These are phyloP conservation scores for Linderniella brevidens DNA, from an alignment of 257 asterid genomes.

Conservation along the genomic window DNA sequence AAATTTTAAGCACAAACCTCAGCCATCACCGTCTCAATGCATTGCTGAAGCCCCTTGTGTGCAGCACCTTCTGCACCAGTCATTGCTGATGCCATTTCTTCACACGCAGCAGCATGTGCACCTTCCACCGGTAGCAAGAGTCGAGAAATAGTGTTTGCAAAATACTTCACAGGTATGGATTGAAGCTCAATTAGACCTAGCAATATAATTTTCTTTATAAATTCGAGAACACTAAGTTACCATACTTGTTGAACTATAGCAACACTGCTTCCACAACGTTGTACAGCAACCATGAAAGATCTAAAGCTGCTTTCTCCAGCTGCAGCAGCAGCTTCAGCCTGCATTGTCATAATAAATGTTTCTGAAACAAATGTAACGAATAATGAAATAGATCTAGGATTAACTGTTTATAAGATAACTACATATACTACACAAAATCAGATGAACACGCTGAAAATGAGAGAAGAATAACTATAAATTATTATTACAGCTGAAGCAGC, in stretches of 20 bases:
- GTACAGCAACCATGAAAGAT: conserved; percentile 97
- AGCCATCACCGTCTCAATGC: conserved; percentile 95
- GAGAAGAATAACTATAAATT: conserved; percentile 6
- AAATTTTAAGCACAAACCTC: conserved; percentile 47
- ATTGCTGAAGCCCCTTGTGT: conserved; percentile 94
- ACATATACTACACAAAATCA: conserved; percentile 8
- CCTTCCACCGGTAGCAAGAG: conserved; percentile 90
- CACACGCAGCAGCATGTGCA: conserved; percentile 96
- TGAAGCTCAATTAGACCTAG: too few relatives aligned
- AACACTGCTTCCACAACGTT: conserved; percentile 98
- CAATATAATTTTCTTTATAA: too few relatives aligned
- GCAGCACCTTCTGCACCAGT: conserved; percentile 95
- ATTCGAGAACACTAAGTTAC: too few relatives aligned
- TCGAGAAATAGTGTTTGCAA: conserved; percentile 88
- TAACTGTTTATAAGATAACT: conserved; percentile 7
- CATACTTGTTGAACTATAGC: conserved; percentile 98
- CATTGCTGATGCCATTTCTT: conserved; percentile 97
- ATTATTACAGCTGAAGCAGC: conserved; percentile 92
- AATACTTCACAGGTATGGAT: conserved; percentile 34
- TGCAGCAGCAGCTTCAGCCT: conserved; percentile 99
- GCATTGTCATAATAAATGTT: conserved; percentile 10
- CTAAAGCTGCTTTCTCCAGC: conserved; percentile 98
- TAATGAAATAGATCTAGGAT: neutral
- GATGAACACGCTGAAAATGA: conserved; percentile 1
- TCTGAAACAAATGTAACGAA: conserved; percentile 1